Percentiles rank a stretch among this genome's conserved stretches.
Evolutionary conservation across 108 stramenopile genomes (phyloP).

Genomic region (Fistulifera solaris): DNA sequence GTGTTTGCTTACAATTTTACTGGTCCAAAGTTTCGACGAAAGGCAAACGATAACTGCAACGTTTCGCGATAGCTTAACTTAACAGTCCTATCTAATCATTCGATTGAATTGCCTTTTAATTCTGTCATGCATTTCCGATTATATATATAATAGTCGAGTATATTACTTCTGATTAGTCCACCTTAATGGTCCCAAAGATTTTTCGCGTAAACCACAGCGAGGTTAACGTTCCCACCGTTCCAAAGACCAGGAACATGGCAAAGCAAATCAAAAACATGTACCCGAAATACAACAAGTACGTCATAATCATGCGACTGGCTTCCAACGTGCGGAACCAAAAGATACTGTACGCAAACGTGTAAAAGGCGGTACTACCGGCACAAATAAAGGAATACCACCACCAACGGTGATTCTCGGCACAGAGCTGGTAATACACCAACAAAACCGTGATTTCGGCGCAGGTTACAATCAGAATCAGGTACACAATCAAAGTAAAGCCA

Average conservation of each 20-base stretch:
- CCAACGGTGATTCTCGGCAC: conserved; percentile 97
- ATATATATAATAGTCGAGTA: too few relatives aligned
- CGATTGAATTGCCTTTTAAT: too few relatives aligned
- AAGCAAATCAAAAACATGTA: conserved; percentile 93
- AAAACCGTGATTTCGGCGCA: conserved; percentile 96
- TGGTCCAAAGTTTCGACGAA: too few relatives aligned
- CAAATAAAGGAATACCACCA: conserved; percentile 98
- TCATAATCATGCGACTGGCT: conserved; percentile 86
- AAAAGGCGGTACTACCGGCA: conserved; percentile 84
- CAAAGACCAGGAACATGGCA: conserved; percentile 84
- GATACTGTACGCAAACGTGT: conserved; percentile 88
- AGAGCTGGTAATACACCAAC: conserved; percentile 96
- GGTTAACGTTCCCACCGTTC: conserved; percentile 85
- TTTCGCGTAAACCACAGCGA: conserved; percentile 91
- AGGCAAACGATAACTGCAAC: too few relatives aligned
- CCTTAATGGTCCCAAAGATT: conserved; percentile 97
- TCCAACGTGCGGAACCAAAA: conserved; percentile 92
- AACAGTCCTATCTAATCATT: too few relatives aligned
- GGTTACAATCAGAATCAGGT: conserved; percentile 88
- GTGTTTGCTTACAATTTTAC: too few relatives aligned
- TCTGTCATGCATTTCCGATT: too few relatives aligned
- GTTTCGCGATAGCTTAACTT: too few relatives aligned
- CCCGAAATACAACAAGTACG: conserved; percentile 96
- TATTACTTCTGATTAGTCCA: conserved; percentile 12
- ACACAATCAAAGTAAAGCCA: conserved; percentile 94